Evolutionary conservation across 2,329 filamentous ascomycete species (phyloP), one percentile per base, ranked within the genome.

Genomic region (Cryphonectria radicalis): DNA sequence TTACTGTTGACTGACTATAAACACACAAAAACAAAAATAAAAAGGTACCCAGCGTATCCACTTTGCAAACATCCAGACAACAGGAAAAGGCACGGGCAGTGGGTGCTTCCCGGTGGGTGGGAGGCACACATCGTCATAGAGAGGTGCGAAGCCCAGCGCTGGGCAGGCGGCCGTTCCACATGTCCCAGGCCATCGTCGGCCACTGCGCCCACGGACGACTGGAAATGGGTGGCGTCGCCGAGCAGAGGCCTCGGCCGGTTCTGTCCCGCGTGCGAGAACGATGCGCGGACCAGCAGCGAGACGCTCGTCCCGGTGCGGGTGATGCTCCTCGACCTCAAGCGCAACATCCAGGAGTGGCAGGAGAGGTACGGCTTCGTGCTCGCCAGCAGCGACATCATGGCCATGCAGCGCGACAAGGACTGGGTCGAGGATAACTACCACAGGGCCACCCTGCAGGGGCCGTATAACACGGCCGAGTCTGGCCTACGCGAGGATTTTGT

Each of bases 21-120:
- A 43, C 43, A 40, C 37, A 13, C 1, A 40, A 40, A 10, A 57
- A 40, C 13, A 40, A 40, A 10, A 57, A 59, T 2, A 60, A 55
- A 43, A 37, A 67, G 50, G 7, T 59, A 57, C 19, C 55, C 35
- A 32, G 37, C 37, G 4, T 67, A 67, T 46, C 28, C 32, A n/a
- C 17, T 42, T 11, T 59, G 55, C 50, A 67, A 43, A 28, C 55
- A 67, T 50, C 63, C 63, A 14, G 63, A 65, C 63, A 50, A 37
- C n/a, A 65, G 63, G 43, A 35, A 42, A 14, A 40, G 13, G 42
- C 22, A 65, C 11, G 63, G 63, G 8, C n/a, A 65, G 11, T 65
- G 42, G 42, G 43, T 65, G 4, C 43, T 65, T 5, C 42, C 40
- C 19, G 63, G 63, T 25, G 63, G 63, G 10, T 65, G 63, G 63